Conservation (phyloP, 108 stramenopile genomes). For the Cyclostephanos tholiformis region DNA sequence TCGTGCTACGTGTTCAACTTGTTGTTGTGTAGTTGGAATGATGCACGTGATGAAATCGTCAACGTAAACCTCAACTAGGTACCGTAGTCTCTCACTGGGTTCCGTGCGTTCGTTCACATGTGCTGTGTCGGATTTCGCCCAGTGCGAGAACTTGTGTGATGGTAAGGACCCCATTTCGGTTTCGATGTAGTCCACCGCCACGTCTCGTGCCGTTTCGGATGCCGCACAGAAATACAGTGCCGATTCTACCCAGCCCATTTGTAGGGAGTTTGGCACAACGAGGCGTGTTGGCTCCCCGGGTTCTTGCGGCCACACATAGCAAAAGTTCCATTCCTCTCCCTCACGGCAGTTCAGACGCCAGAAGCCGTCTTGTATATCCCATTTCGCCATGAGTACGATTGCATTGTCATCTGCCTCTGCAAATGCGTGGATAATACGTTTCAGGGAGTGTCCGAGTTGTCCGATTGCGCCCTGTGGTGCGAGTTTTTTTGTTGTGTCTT, state of each 20-base stretch:
- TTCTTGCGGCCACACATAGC: conserved; percentile 26
- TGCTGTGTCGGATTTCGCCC: neutral
- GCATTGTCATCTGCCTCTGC: conserved; percentile 9
- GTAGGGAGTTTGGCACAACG: conserved; percentile 28
- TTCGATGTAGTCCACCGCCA: conserved; percentile 24
- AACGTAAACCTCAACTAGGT: conserved; percentile 30
- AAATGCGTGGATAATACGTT: conserved; percentile 20
- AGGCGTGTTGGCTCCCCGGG: conserved; percentile 11
- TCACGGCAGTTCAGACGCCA: conserved; percentile 23
- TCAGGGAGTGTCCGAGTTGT: conserved; percentile 20
- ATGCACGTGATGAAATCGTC: conserved; percentile 30
- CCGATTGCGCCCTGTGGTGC: conserved; percentile 18
- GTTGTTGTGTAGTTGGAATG: neutral
- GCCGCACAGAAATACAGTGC: too few relatives aligned
- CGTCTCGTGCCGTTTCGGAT: conserved; percentile 46
- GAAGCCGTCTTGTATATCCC: conserved; percentile 13
- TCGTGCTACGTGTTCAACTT: conserved; percentile 1
- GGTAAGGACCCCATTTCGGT: conserved; percentile 5
- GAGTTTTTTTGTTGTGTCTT: conserved; percentile 2
- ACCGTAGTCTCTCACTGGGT: neutral
- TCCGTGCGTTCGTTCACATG: neutral
- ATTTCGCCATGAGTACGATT: neutral
- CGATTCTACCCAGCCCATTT: too few relatives aligned
- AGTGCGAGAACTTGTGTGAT: conserved; percentile 13
- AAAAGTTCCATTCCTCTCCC: conserved; percentile 37